Percentiles rank a stretch among this genome's conserved stretches.
phyloP scores from a whole-genome alignment of 208 protist genomes.

The Crithidia bombi region DNA sequence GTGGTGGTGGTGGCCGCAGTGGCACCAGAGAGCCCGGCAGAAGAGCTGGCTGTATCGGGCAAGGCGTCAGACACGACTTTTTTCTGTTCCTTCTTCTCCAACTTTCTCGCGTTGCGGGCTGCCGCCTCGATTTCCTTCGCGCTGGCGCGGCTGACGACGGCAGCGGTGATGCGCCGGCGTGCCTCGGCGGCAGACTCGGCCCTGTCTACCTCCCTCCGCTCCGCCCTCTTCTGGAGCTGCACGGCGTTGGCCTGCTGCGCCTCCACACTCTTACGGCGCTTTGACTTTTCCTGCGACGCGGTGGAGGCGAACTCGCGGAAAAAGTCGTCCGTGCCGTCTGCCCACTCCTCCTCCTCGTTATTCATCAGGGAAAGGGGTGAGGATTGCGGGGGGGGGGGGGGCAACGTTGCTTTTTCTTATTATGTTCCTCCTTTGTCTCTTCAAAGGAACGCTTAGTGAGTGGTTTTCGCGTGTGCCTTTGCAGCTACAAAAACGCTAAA shows the following conservation, averaged over 20 bases:
- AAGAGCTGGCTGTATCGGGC: neutral
- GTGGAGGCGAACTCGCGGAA: conserved; percentile 60
- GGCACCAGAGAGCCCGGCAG: neutral
- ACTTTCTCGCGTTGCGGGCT: conserved; percentile 28
- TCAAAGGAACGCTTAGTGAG: too few relatives aligned
- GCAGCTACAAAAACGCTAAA: too few relatives aligned
- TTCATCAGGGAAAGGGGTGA: too few relatives aligned
- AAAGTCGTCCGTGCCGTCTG: conserved; percentile 64
- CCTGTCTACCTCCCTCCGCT: conserved; percentile 30
- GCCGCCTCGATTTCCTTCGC: conserved; percentile 61
- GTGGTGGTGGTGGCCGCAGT: too few relatives aligned
- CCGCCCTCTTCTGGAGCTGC: conserved; percentile 3
- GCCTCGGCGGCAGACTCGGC: conserved; percentile 50
- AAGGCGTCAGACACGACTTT: neutral
- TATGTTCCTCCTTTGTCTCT: too few relatives aligned
- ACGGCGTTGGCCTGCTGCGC: conserved; percentile 21
- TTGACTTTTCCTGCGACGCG: conserved; percentile 38
- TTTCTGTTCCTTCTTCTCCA: conserved; percentile 20
- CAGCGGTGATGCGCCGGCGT: conserved; percentile 61
- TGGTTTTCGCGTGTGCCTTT: too few relatives aligned
- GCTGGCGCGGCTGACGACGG: conserved; percentile 64
- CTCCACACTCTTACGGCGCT: conserved; percentile 55
- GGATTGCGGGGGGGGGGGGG: too few relatives aligned
- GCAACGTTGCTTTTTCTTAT: too few relatives aligned
- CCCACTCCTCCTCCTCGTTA: conserved; percentile 47